phyloP scores from a whole-genome alignment of 768 basidiomycete genomes.

The Boletellus ananiceps region DNA sequence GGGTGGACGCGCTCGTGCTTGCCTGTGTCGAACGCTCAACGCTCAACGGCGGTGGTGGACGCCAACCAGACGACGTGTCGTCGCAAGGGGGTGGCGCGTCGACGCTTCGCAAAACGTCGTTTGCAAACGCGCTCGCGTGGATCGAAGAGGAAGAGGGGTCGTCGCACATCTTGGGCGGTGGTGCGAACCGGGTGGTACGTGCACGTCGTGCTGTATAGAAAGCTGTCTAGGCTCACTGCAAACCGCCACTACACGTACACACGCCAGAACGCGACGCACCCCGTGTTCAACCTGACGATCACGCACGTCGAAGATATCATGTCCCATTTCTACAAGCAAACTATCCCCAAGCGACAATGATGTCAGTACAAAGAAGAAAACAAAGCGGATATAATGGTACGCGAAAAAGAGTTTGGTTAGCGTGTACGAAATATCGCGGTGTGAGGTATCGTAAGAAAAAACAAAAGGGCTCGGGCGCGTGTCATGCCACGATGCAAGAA shows the following conservation, averaged over 20 bases:
- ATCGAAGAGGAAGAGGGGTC: slow-evolving; percentile 62
- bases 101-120: slow-evolving; percentile 42
- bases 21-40: not conserved
- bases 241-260: not conserved
- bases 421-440: not conserved
- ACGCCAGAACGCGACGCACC: slow-evolving; percentile 74
- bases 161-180: slow-evolving; percentile 52
- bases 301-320: slow-evolving; percentile 65
- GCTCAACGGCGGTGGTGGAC: too few relatives aligned
- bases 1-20: slow-evolving; percentile 7
- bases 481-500: slow-evolving; percentile 30
- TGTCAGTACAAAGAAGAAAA: not conserved
- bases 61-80: too few relatives aligned
- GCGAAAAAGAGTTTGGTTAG: too few relatives aligned
- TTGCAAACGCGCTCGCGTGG: slow-evolving; percentile 58
- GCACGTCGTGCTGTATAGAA: not conserved
- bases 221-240: not conserved
- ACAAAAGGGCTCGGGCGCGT: too few relatives aligned
- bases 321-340: slow-evolving; percentile 69
- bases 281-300: slow-evolving; percentile 69
- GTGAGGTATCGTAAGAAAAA: too few relatives aligned
- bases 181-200: slow-evolving; percentile 61
- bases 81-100: too few relatives aligned
- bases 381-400: not conserved
- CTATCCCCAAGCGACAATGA: slow-evolving; percentile 34